These are phyloP conservation scores for Penicillium sp. DNA, from an alignment of 2,329 filamentous ascomycete species.

Conservation along the genomic window DNA sequence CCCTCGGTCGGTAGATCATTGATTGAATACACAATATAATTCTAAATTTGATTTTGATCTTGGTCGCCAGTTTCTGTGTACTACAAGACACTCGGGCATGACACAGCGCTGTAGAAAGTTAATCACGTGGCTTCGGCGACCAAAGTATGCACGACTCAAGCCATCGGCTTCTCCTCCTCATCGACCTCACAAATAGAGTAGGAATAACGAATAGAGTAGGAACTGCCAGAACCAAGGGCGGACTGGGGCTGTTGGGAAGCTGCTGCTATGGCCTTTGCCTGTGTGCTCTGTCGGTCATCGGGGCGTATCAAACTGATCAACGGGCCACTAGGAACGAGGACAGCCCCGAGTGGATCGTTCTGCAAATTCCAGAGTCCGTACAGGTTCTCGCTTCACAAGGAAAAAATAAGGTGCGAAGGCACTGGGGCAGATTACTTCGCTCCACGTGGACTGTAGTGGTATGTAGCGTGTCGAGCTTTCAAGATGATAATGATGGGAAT, in stretches of 20 bases:
- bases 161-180: not conserved
- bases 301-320: not conserved
- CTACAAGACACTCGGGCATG: not conserved
- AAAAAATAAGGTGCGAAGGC: not conserved
- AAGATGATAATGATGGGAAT: too few species aligned
- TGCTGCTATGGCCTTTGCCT: not conserved
- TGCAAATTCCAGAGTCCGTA: not conserved
- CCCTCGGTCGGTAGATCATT: too few species aligned
- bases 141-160: not conserved
- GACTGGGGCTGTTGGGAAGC: not conserved
- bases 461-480: too few species aligned
- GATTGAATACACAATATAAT: not conserved
- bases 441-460: not conserved
- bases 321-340: not conserved
- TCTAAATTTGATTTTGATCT: not conserved
- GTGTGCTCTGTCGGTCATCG: not conserved
- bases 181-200: conserved; percentile 12
- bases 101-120: not conserved
- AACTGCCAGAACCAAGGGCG: conserved; percentile 10
- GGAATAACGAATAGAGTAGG: conserved; percentile 16
- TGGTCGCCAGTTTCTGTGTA: not conserved
- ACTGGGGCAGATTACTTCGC: not conserved
- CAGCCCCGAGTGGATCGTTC: not conserved
- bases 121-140: not conserved
- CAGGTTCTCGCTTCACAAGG: not conserved